These are phyloP conservation scores for Hemisphaericaspora xylanilytica DNA, from an alignment of 1,139 yeast genomes.

Conservation along the genomic window DNA sequence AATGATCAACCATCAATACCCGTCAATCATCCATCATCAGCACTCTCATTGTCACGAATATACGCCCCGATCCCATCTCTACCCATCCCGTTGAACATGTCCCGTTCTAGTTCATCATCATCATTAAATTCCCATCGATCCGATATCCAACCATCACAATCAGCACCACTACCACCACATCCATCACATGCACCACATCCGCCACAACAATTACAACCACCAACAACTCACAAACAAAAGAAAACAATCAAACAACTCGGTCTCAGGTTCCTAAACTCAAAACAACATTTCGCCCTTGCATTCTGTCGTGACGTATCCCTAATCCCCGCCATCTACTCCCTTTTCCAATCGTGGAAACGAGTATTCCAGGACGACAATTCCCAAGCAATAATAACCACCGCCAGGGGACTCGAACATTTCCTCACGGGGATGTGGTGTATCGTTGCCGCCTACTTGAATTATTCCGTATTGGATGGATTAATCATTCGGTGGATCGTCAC, in stretches of 20 bases:
- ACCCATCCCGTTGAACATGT: conserved; percentile 13
- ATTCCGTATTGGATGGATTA: conserved; percentile 80
- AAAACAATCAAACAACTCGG: conserved; percentile 53
- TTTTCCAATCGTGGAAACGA: conserved; percentile 53
- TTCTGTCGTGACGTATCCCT: conserved; percentile 71
- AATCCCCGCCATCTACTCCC: conserved; percentile 59
- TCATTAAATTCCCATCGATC: conserved; percentile 5
- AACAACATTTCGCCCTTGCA: conserved; percentile 74
- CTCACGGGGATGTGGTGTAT: conserved; percentile 78
- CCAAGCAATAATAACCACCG: conserved; percentile 43
- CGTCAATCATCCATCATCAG: neutral
- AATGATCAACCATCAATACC: conserved; percentile 1
- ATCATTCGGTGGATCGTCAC: conserved; percentile 94
- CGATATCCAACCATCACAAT: neutral
- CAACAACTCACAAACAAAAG: conserved; percentile 4
- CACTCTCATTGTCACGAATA: conserved; percentile 2
- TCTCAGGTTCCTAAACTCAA: conserved; percentile 64
- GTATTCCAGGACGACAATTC: conserved; percentile 27
- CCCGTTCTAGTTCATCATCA: conserved; percentile 12
- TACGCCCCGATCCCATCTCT: conserved; percentile 15
- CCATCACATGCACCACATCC: conserved; percentile 2
- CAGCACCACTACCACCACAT: neutral
- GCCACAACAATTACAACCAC: conserved; percentile 3
- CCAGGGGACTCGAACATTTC: conserved; percentile 67
- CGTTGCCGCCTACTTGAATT: conserved; percentile 82